Percentiles rank a stretch among this genome's conserved stretches.
phyloP scores from a whole-genome alignment of 352 stramenopile genomes.

The Discostella stelligera region DNA sequence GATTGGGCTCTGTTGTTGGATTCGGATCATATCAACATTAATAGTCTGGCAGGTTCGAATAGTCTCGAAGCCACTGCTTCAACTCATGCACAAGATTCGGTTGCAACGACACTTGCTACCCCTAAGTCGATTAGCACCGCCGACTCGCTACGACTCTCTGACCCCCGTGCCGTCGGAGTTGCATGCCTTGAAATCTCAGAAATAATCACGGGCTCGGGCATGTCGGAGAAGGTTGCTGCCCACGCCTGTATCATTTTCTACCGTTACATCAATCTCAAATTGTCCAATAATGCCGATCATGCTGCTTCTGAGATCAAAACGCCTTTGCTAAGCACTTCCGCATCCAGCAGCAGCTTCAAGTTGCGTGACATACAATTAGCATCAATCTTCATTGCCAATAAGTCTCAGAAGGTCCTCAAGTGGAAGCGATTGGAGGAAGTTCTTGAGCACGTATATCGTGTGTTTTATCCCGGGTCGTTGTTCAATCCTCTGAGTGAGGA shows the following conservation, averaged over 20 bases:
- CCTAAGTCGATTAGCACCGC: constrained; percentile 20
- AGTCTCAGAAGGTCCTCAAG: constrained; percentile 75
- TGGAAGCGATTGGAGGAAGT: constrained; percentile 77
- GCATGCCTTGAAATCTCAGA: constrained; percentile 73
- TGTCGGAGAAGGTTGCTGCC: constrained; percentile 55
- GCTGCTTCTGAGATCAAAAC: constrained; percentile 4
- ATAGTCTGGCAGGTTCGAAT: constrained; percentile 1
- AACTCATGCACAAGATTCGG: constrained; percentile 5
- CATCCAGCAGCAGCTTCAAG: constrained; percentile 52
- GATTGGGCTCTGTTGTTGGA: constrained; percentile 76
- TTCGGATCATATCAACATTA: constrained; percentile 22
- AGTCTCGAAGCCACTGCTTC: constrained; percentile 12
- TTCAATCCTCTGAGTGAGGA: constrained; percentile 76
- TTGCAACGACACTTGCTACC: constrained; percentile 10
- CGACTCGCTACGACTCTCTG: constrained; percentile 33
- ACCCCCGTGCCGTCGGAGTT: constrained; percentile 52
- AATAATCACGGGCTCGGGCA: constrained; percentile 54
- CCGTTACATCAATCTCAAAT: constrained; percentile 64
- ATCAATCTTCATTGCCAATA: constrained; percentile 79
- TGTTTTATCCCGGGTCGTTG: constrained; percentile 68
- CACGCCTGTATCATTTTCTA: constrained; percentile 80
- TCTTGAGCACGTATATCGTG: constrained; percentile 67
- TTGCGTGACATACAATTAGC: constrained; percentile 70
- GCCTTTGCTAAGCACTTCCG: constrained; percentile 17
- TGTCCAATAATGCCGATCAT: constrained; percentile 27